Conservation (phyloP, 257 asterid genomes). For the Gentiana dahurica region DNA sequence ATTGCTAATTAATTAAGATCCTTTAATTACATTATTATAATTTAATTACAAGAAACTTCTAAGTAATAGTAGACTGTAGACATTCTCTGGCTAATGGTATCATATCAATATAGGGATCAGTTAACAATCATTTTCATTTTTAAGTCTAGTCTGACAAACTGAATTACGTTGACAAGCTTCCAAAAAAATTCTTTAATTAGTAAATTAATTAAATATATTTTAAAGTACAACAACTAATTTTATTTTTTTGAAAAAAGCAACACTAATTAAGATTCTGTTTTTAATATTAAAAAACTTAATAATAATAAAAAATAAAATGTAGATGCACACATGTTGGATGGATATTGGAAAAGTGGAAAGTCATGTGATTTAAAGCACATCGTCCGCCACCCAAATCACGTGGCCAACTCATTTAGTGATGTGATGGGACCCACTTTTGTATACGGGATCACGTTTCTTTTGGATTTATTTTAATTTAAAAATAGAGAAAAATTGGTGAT, state of each 20-base stretch:
- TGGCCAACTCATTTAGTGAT: constrained; percentile 68
- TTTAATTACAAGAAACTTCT: constrained; percentile 14
- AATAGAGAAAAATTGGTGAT: too few species aligned
- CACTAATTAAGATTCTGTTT: not conserved
- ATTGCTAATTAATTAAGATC: not conserved
- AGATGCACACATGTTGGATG: constrained; percentile 27
- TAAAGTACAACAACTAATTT: too few species aligned
- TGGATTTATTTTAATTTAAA: not conserved
- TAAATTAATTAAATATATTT: too few species aligned
- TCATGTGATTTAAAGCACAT: constrained; percentile 64
- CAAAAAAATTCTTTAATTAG: too few species aligned
- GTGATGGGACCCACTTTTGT: constrained; percentile 27
- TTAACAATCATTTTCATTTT: constrained; percentile 43
- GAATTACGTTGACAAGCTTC: too few species aligned
- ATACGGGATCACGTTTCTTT: constrained; percentile 8
- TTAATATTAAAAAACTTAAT: not conserved
- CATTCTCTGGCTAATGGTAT: constrained; percentile 46
- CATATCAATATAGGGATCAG: constrained; percentile 71
- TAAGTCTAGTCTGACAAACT: too few species aligned
- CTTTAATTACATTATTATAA: not conserved
- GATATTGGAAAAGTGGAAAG: constrained; percentile 36
- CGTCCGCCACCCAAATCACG: constrained; percentile 76
- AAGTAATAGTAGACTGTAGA: constrained; percentile 19
- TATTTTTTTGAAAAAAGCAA: not conserved
- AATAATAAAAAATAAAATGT: not conserved